These are phyloP conservation scores for Saturnispora ahearnii DNA, from an alignment of 805 yeast species.

Conservation along the genomic window DNA sequence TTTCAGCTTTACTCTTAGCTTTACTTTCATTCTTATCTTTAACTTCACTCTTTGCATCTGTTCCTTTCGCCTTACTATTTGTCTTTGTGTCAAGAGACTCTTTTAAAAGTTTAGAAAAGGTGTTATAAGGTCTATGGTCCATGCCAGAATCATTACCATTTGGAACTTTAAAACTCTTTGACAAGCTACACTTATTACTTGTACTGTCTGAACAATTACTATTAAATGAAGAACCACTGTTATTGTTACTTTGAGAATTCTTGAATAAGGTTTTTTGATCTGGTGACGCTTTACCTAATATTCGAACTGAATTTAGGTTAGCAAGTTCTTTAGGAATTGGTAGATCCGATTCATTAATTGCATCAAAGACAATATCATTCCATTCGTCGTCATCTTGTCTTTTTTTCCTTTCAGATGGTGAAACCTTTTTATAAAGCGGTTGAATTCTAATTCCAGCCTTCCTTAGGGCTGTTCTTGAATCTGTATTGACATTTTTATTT, in stretches of 20 bases:
- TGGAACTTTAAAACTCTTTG: neutral
- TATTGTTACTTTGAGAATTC: neutral
- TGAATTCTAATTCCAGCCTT: slow-evolving; percentile 7
- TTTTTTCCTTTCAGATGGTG: slow-evolving; percentile 6
- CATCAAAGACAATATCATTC: slow-evolving; percentile 1
- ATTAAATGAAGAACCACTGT: neutral
- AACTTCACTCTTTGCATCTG: neutral
- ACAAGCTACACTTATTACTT: neutral
- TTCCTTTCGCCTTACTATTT: neutral
- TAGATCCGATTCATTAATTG: slow-evolving; percentile 1
- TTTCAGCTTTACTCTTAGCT: neutral
- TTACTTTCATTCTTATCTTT: neutral
- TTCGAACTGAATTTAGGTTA: neutral
- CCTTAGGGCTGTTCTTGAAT: slow-evolving; percentile 3
- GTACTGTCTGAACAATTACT: neutral
- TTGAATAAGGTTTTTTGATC: slow-evolving; percentile 3
- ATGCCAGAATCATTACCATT: neutral
- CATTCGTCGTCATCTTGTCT: slow-evolving; percentile 1
- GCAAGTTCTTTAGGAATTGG: neutral
- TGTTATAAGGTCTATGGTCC: neutral
- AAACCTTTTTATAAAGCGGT: slow-evolving; percentile 1
- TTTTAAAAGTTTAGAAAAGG: neutral
- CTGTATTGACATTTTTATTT: slow-evolving; percentile 6
- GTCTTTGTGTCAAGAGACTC: neutral
- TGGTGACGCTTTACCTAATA: neutral